Evolutionary conservation across 805 yeast species (phyloP).

Genomic region (Metschnikowia proteae): DNA sequence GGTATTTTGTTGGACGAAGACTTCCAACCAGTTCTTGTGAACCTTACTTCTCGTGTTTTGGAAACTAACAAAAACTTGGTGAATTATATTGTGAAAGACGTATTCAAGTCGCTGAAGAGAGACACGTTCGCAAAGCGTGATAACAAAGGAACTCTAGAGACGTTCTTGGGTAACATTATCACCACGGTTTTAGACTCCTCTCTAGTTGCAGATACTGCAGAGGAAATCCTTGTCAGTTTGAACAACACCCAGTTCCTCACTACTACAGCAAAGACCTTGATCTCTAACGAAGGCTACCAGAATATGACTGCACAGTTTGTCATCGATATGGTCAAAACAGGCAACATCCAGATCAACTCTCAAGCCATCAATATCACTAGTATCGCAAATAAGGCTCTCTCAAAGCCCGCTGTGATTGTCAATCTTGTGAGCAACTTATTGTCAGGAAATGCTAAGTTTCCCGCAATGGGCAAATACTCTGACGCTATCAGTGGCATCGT

Average conservation of each 20-base stretch:
- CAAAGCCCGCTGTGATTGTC: slow-evolving; percentile 23
- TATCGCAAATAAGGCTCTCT: slow-evolving; percentile 22
- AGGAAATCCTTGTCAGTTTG: slow-evolving; percentile 30
- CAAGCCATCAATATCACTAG: slow-evolving; percentile 26
- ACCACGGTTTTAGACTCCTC: slow-evolving; percentile 28
- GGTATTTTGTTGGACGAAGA: slow-evolving; percentile 35
- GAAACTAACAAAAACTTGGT: slow-evolving; percentile 28
- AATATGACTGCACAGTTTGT: slow-evolving; percentile 34
- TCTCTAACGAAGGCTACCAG: slow-evolving; percentile 33
- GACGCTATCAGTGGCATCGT: slow-evolving; percentile 30
- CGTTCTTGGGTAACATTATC: slow-evolving; percentile 28
- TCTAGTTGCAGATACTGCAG: slow-evolving; percentile 23
- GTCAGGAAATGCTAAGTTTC: slow-evolving; percentile 19
- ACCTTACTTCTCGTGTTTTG: slow-evolving; percentile 29
- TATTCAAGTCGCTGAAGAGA: slow-evolving; percentile 22
- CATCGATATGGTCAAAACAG: slow-evolving; percentile 25
- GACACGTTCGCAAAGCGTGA: slow-evolving; percentile 13
- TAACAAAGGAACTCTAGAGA: slow-evolving; percentile 21
- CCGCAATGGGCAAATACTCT: slow-evolving; percentile 25
- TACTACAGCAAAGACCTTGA: slow-evolving; percentile 32
- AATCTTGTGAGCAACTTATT: slow-evolving; percentile 22
- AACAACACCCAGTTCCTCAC: slow-evolving; percentile 41
- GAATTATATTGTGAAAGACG: slow-evolving; percentile 19
- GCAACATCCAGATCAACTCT: slow-evolving; percentile 23
- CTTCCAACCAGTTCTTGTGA: slow-evolving; percentile 31